Evolutionary conservation across 225 moss, liverwort and hornwort species (phyloP).

Genomic region (Pseudisothecium myosuroides): DNA sequence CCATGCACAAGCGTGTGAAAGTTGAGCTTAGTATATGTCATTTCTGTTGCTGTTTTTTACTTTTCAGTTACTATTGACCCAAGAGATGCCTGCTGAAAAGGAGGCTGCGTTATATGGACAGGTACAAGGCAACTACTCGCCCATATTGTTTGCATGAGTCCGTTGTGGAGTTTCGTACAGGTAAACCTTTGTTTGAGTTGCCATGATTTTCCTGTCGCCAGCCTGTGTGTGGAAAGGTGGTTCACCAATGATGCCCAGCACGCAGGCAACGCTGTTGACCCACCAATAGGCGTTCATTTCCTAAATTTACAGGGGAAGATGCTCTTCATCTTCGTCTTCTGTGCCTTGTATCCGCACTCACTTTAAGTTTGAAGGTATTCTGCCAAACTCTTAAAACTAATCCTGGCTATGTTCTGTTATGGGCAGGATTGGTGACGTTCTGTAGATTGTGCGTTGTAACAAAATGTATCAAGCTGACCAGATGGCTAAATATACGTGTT

Average conservation of each 20-base stretch:
- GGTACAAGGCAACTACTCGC: background rate
- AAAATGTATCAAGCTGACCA: background rate
- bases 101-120: background rate
- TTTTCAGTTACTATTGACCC: background rate
- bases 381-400: background rate
- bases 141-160: background rate
- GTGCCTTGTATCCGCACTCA: background rate
- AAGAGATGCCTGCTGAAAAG: background rate
- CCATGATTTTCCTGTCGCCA: background rate
- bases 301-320: background rate
- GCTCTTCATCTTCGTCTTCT: background rate
- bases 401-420: background rate
- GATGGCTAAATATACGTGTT: background rate
- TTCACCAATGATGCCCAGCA: conserved; percentile 6
- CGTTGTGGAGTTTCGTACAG: background rate
- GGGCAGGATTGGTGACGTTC: background rate
- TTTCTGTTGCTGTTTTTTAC: background rate
- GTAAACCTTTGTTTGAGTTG: background rate
- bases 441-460: background rate
- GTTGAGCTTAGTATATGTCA: background rate
- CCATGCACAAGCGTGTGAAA: background rate
- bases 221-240: background rate
- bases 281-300: background rate
- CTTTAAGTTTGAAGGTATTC: background rate
- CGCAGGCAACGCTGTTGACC: background rate